Evolutionary conservation across 768 basidiomycete species (phyloP).

Genomic region (Megacollybia marginata): DNA sequence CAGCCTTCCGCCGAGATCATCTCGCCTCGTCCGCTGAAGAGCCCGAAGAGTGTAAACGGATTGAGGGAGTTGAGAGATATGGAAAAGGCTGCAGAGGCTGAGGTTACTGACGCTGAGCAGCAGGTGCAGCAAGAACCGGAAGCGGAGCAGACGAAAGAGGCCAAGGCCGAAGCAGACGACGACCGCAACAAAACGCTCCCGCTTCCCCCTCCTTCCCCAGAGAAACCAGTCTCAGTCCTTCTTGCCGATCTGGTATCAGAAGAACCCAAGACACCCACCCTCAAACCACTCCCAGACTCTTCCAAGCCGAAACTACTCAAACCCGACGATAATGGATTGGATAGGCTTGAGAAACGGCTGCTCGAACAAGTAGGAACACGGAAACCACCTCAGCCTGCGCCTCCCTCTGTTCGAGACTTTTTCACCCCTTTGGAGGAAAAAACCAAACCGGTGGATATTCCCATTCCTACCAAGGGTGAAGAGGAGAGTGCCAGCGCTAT

Average conservation of each 20-base stretch:
- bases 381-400: background rate
- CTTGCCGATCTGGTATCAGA: too few species aligned
- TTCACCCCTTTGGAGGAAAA: background rate
- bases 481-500: slow-evolving; percentile 38
- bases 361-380: slow-evolving; percentile 44
- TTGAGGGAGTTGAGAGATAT: too few species aligned
- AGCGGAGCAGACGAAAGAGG: slow-evolving; percentile 12
- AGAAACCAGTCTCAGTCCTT: too few species aligned
- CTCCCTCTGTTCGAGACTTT: too few species aligned
- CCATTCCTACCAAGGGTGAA: slow-evolving; percentile 2
- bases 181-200: background rate
- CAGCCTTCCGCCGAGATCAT: too few species aligned
- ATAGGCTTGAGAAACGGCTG: slow-evolving; percentile 39
- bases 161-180: background rate
- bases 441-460: background rate
- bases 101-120: slow-evolving; percentile 7
- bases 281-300: too few species aligned
- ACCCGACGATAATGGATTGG: slow-evolving; percentile 19
- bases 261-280: too few species aligned
- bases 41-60: too few species aligned
- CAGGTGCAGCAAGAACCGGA: background rate
- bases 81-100: slow-evolving; percentile 17
- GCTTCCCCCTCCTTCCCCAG: background rate
- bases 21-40: too few species aligned
- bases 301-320: too few species aligned